phyloP scores from a whole-genome alignment of 1,139 yeast species.

The Eremothecium coryli region DNA sequence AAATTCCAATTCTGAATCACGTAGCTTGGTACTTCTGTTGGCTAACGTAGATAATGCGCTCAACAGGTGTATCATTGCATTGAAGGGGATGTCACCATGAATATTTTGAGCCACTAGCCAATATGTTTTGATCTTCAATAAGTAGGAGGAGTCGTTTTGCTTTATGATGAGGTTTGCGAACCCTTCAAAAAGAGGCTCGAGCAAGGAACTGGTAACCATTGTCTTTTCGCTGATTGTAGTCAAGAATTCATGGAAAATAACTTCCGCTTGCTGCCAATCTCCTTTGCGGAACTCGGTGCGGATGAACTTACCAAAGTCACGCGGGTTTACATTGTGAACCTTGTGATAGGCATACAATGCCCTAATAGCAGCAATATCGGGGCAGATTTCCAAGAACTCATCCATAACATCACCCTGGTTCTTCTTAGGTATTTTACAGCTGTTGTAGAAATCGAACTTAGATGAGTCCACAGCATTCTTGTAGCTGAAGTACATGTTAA shows the following conservation, averaged over 20 bases:
- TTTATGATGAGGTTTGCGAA: slow-evolving; percentile 13
- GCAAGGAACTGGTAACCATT: slow-evolving; percentile 7
- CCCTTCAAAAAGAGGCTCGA: slow-evolving; percentile 19
- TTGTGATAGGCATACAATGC: slow-evolving; percentile 10
- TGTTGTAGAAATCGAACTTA: slow-evolving; percentile 16
- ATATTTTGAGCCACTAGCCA: slow-evolving; percentile 10
- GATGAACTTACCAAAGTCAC: slow-evolving; percentile 12
- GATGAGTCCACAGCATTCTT: slow-evolving; percentile 11
- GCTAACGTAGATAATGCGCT: slow-evolving; percentile 13
- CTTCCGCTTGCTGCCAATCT: slow-evolving; percentile 18
- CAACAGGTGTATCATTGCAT: slow-evolving; percentile 12
- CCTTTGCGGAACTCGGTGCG: slow-evolving; percentile 22
- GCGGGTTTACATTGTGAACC: not conserved
- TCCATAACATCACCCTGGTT: slow-evolving; percentile 13
- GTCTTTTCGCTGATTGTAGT: slow-evolving; percentile 8
- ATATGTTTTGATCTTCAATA: slow-evolving; percentile 8
- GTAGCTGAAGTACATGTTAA: slow-evolving; percentile 20
- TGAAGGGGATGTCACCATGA: slow-evolving; percentile 7
- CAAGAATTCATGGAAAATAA: slow-evolving; percentile 18
- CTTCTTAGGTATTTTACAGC: slow-evolving; percentile 14
- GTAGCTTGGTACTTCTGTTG: slow-evolving; percentile 11
- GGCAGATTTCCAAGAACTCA: slow-evolving; percentile 17
- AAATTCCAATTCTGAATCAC: slow-evolving; percentile 9
- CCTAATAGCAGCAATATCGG: slow-evolving; percentile 17
- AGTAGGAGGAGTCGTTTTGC: slow-evolving; percentile 11